These are phyloP conservation scores for Hypericum androsaemum DNA, from an alignment of 345 rosid genomes.

Conservation along the genomic window DNA sequence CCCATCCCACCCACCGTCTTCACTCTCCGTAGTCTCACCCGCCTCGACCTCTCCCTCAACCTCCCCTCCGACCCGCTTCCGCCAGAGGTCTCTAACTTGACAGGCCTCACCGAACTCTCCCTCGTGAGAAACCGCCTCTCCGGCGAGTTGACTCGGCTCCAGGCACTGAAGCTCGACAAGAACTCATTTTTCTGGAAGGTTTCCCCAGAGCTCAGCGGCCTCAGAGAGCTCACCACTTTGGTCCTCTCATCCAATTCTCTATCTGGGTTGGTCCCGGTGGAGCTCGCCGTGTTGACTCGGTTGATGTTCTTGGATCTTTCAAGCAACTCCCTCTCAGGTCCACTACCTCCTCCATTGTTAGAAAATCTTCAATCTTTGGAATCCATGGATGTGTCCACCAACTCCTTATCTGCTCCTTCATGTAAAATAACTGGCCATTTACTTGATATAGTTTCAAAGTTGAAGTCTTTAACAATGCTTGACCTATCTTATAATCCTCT, in stretches of 20 bases:
- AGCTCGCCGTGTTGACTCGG: conserved; percentile 35
- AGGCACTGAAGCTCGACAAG: too few species aligned
- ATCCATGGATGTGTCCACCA: conserved; percentile 61
- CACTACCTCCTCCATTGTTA: conserved; percentile 39
- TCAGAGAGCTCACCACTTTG: conserved; percentile 35
- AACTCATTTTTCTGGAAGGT: conserved; percentile 39
- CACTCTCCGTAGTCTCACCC: conserved; percentile 34
- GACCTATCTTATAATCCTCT: conserved; percentile 84
- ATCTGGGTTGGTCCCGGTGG: conserved; percentile 37
- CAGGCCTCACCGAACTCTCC: conserved; percentile 25
- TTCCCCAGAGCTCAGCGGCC: conserved; percentile 39
- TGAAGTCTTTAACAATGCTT: conserved; percentile 37
- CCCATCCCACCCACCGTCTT: conserved; percentile 42
- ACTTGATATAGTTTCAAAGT: conserved; percentile 43
- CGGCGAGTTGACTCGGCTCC: conserved; percentile 31
- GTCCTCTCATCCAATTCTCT: conserved; percentile 40
- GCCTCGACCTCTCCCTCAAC: conserved; percentile 55
- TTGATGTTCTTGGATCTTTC: conserved; percentile 38
- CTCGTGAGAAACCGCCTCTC: conserved; percentile 33
- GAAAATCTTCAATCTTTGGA: conserved; percentile 32
- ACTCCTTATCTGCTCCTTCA: conserved; percentile 39
- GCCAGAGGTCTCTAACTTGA: conserved; percentile 17
- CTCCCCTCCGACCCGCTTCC: conserved; percentile 36
- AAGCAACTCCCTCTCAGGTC: conserved; percentile 54
- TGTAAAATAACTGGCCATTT: conserved; percentile 63